phyloP scores from a whole-genome alignment of 306 rosid species.

The Castanopsis chinensis region DNA sequence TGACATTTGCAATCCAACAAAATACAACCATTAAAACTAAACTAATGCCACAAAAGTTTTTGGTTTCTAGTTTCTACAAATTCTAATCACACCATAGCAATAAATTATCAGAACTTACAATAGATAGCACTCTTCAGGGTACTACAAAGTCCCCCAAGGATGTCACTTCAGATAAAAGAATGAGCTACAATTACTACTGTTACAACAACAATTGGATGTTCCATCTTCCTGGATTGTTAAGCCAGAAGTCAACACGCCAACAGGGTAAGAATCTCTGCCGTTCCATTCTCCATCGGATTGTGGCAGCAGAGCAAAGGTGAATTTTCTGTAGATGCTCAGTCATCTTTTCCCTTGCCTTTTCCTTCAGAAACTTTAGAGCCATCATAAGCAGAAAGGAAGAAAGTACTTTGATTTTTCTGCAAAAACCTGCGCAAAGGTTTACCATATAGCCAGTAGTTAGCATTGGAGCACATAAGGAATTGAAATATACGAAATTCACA shows the following conservation, averaged over 20 bases:
- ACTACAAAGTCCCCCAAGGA: neutral
- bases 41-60: neutral
- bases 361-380: constrained; percentile 54
- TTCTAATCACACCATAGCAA: constrained; percentile 8
- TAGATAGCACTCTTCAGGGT: neutral
- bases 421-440: constrained; percentile 56
- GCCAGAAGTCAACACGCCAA: constrained; percentile 20
- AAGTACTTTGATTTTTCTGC: constrained; percentile 73
- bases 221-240: constrained; percentile 21
- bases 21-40: neutral
- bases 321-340: constrained; percentile 35
- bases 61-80: constrained; percentile 17
- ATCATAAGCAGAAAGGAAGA: constrained; percentile 74
- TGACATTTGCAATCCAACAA: neutral
- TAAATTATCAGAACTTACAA: constrained; percentile 7
- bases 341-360: constrained; percentile 70
- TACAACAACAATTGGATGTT: constrained; percentile 51
- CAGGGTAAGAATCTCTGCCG: constrained; percentile 21
- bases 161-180: constrained; percentile 32
- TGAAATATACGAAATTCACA: neutral
- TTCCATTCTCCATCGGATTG: constrained; percentile 10
- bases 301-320: constrained; percentile 1
- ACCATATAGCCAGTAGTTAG: neutral
- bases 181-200: constrained; percentile 40
- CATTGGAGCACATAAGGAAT: neutral